Base-by-base conservation (phyloP, 1,284 basidiomycete genomes). In the Ustilago sp. region DNA sequence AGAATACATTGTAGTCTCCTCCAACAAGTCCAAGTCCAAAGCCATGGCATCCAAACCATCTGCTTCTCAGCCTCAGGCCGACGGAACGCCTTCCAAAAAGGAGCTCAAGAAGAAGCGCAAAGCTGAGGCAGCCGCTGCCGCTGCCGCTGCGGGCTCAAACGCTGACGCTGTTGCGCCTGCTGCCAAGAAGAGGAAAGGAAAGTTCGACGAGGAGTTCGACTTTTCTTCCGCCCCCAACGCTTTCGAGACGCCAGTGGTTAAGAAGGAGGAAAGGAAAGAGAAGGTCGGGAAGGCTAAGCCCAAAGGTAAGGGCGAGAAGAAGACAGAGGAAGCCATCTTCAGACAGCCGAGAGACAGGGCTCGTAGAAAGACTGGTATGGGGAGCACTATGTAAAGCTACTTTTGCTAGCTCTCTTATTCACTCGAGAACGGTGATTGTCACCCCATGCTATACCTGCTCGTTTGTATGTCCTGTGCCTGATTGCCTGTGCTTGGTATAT, bases 91-190 rank as follows among this genome's bases (percentile, higher is more conserved):
- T 11, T 55, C 51, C 6, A 73, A 73, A 47, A 68, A 67, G 38
- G 58, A 69, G 54, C 41, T 58, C 55, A 77, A 67, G 70, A 73
- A 77, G 63, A 68, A 66, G 34, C 65, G 66, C 35, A 74, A 68
- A n/a, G 63, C 63, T 11, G 59, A 68, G 50, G 43, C 54, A 8
- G 28, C 45, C 19, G 43, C 67, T 35, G 8, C 45, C 19, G 43
- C 67, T 35, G 8, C 11, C 9, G 51, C 67, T 28, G 12, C 8
- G 23, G 23, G 23, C 23, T 28, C 23, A 5, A 39, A 56, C 7
- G 8, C 34, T 31, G 19, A 31, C 13, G 43, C 15, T 35, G 23
- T 28, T 31, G 51, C 32, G n/a, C 2, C 57, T 7, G 55, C 53
- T 1, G 15, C 31, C 12, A 59, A 63, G 55, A 66, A 55, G 63